A percentile compares a stretch with the other conserved stretches of the same genome.
phyloP scores from a whole-genome alignment of 345 rosid genomes.

The Capsella bursapastoris region DNA sequence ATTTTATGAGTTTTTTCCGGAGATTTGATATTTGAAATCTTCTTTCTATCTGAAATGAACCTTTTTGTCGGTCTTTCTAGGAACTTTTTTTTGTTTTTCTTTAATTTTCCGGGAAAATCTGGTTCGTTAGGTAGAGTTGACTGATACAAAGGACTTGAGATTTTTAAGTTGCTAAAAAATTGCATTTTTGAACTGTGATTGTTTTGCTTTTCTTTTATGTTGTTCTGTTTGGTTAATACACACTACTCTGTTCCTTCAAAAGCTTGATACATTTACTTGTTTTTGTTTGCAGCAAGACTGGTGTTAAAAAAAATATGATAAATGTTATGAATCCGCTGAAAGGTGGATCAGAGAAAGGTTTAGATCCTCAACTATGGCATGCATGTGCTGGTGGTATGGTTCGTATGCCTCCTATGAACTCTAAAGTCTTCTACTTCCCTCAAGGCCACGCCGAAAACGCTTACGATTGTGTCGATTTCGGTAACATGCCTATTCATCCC shows the following conservation, averaged over 20 bases:
- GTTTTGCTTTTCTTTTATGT: not conserved
- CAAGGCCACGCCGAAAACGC: slow-evolving; percentile 98
- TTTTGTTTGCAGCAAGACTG: slow-evolving; percentile 15
- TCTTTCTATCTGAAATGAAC: slow-evolving; percentile 28
- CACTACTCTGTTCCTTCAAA: slow-evolving; percentile 21
- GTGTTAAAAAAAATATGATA: slow-evolving; percentile 38
- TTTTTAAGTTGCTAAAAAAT: not conserved
- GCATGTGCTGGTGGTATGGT: slow-evolving; percentile 99
- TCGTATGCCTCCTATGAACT: slow-evolving; percentile 79
- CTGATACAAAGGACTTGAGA: slow-evolving; percentile 27
- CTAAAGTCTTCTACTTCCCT: slow-evolving; percentile 85
- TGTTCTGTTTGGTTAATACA: not conserved
- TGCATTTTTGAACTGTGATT: not conserved
- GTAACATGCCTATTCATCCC: slow-evolving; percentile 53
- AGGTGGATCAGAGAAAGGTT: slow-evolving; percentile 56
- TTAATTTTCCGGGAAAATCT: slow-evolving; percentile 29
- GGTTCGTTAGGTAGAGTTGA: slow-evolving; percentile 37
- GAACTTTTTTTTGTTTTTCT: not conserved
- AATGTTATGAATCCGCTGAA: slow-evolving; percentile 55
- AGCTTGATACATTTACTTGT: not conserved
- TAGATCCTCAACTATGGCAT: slow-evolving; percentile 97
- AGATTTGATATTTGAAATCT: slow-evolving; percentile 29
- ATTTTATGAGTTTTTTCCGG: not conserved
- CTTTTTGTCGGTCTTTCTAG: slow-evolving; percentile 32
- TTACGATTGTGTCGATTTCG: slow-evolving; percentile 60